Base-by-base conservation (phyloP, 495 filamentous ascomycete genomes). In the Cercophora samala region DNA sequence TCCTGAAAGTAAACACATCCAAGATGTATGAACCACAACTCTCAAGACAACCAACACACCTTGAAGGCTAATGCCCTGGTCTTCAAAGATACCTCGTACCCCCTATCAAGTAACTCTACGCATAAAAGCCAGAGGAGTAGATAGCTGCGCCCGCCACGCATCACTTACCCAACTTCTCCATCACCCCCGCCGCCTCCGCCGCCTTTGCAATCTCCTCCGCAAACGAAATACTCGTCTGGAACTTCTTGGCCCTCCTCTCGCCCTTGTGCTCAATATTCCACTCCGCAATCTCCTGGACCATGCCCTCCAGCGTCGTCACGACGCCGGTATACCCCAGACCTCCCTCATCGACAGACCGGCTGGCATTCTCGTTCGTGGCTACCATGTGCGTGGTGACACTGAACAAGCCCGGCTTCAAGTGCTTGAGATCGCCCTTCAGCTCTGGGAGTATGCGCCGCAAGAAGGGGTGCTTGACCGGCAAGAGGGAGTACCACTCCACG, bases 361-460 rank as follows among this genome's bases (percentile, higher is more conserved):
- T 72, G 4, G 78, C 81, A 8, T 78, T 77, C 0, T 75, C 73
- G 67, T 87, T 81, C 26, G 82, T 81, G 4, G 78, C 82, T 60
- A 86, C 71, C 4, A 84, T 71, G 64, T 83, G 83, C 21, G 80
- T 82, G n/a, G 80, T 78, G 55, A 88, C 83, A 13, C 76, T 77
- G 55, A 87, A 84, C 18, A 87, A 68, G 4, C 77, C 80, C 0
- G 86, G 86, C 70, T 87, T 83, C 21, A 87, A 70, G 63, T 84
- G 82, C 65, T 71, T 76, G 46, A 86, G 64, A 15, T 84, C 80
- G 1, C 81, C 77, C 0, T 66, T 67, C 2, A 84, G 54, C 17
- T 59, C 63, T 0, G 84, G 85, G 1, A 87, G 65, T 1, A 84
- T 54, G 68, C 70, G 78, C n/a, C 77, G 69, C 19, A 85, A 70